Percentiles rank a stretch among this genome's conserved stretches.
Evolutionary conservation across 108 stramenopile genomes (phyloP).

Genomic region (Halocafeteria seosinensis): DNA sequence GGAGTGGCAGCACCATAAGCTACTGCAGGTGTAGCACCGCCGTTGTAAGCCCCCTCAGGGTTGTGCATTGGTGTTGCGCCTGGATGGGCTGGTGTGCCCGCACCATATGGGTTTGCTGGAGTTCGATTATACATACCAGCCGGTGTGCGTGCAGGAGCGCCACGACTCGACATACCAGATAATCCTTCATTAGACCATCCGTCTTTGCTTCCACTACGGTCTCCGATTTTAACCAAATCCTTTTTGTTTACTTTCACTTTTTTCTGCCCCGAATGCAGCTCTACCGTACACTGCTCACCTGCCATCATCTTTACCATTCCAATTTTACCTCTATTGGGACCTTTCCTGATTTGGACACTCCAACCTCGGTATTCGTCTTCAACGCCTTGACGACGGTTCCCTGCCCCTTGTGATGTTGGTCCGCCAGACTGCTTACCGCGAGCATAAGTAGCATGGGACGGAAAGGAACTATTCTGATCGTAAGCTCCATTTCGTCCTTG

Average conservation of each 20-base stretch:
- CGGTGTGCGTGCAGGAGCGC: background rate
- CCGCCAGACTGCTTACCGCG: background rate
- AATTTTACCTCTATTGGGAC: slow-evolving; percentile 13
- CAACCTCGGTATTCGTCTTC: background rate
- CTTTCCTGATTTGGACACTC: slow-evolving; percentile 10
- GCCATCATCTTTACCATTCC: slow-evolving; percentile 22
- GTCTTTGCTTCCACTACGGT: background rate
- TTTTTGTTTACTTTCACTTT: background rate
- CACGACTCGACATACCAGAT: background rate
- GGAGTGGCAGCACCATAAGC: background rate
- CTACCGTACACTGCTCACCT: slow-evolving; percentile 21
- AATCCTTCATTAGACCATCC: background rate
- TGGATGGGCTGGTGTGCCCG: background rate
- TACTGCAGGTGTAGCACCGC: background rate
- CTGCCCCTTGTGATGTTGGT: slow-evolving; percentile 8
- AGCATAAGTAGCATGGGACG: background rate
- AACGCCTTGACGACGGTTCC: slow-evolving; percentile 1
- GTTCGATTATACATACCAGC: background rate
- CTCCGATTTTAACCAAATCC: background rate
- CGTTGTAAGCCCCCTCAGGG: background rate
- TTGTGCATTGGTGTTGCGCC: background rate
- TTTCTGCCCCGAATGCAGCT: slow-evolving; percentile 26
- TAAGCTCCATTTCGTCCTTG: background rate
- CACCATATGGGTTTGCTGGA: background rate
- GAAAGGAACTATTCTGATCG: background rate